A percentile compares a stretch with the other conserved stretches of the same genome.
Evolutionary conservation across 2,329 filamentous ascomycete species (phyloP).

Genomic region (Aphanoascus verrucosus): DNA sequence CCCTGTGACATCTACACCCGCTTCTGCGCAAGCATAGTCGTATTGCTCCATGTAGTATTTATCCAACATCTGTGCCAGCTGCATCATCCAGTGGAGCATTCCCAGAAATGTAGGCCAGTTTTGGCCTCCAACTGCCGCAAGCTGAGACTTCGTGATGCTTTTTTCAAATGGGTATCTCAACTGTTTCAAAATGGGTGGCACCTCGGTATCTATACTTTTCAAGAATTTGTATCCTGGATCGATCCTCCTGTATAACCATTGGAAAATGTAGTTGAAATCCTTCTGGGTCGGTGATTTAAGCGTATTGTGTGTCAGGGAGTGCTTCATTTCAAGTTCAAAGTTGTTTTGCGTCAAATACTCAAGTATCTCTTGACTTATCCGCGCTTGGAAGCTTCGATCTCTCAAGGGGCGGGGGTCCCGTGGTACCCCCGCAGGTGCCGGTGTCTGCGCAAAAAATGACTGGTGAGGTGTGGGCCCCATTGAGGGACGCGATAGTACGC

Average conservation of each 20-base stretch:
- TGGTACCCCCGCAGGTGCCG: slow-evolving; percentile 68
- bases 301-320: slow-evolving; percentile 79
- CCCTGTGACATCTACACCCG: slow-evolving; percentile 73
- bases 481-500: slow-evolving; percentile 67
- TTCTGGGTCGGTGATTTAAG: slow-evolving; percentile 94
- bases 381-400: slow-evolving; percentile 66
- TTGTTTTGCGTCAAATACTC: slow-evolving; percentile 90
- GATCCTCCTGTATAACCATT: slow-evolving; percentile 93
- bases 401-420: slow-evolving; percentile 77
- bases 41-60: slow-evolving; percentile 67
- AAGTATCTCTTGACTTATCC: slow-evolving; percentile 77
- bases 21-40: slow-evolving; percentile 80
- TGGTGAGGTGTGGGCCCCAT: slow-evolving; percentile 64
- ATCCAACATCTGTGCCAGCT: slow-evolving; percentile 87
- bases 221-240: slow-evolving; percentile 89
- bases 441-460: slow-evolving; percentile 87
- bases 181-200: slow-evolving; percentile 84
- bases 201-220: slow-evolving; percentile 90
- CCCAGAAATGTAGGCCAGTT: slow-evolving; percentile 96
- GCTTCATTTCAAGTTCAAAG: slow-evolving; percentile 96
- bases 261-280: slow-evolving; percentile 95
- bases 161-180: slow-evolving; percentile 90
- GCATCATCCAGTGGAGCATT: slow-evolving; percentile 98
- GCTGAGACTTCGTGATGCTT: slow-evolving; percentile 91
- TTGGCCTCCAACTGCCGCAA: slow-evolving; percentile 86